These are phyloP conservation scores for Aristolochia californica DNA, from an alignment of 164 flowering plant species.

Conservation along the genomic window DNA sequence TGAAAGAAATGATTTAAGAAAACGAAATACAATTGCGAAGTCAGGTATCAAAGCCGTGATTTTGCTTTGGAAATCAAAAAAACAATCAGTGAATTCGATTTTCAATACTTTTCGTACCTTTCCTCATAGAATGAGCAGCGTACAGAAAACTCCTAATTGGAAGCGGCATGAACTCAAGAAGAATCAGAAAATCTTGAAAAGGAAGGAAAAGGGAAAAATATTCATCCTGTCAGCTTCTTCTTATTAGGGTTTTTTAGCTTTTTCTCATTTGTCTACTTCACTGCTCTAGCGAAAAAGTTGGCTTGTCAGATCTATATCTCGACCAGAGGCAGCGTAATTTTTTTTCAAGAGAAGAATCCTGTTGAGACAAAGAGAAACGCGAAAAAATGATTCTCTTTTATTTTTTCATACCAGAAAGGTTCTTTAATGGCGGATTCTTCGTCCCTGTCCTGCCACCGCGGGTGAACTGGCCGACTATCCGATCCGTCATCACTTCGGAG, in stretches of 20 bases:
- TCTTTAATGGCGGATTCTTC: conserved; percentile 21
- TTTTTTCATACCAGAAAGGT: conserved; percentile 20
- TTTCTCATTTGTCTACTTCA: too few species aligned
- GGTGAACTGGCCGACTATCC: conserved; percentile 6
- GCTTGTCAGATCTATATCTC: too few species aligned
- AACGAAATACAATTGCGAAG: too few species aligned
- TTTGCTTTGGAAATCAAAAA: too few species aligned
- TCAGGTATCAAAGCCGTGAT: too few species aligned
- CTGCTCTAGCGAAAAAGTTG: too few species aligned
- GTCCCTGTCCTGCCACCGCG: conserved; percentile 14
- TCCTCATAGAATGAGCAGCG: neutral
- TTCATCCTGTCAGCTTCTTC: neutral
- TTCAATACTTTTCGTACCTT: too few species aligned
- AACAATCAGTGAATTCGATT: too few species aligned
- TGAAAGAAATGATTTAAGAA: too few species aligned
- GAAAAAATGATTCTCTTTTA: neutral
- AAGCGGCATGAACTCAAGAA: too few species aligned
- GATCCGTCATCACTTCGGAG: conserved; percentile 4
- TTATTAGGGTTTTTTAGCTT: too few species aligned
- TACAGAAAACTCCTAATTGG: neutral
- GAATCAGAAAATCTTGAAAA: neutral
- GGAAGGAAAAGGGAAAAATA: neutral
- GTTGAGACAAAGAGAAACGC: neutral
- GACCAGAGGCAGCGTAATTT: neutral
- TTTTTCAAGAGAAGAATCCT: neutral